Base-by-base conservation (phyloP, 192 early-diverging fungal species). In the Backusella sp. region DNA sequence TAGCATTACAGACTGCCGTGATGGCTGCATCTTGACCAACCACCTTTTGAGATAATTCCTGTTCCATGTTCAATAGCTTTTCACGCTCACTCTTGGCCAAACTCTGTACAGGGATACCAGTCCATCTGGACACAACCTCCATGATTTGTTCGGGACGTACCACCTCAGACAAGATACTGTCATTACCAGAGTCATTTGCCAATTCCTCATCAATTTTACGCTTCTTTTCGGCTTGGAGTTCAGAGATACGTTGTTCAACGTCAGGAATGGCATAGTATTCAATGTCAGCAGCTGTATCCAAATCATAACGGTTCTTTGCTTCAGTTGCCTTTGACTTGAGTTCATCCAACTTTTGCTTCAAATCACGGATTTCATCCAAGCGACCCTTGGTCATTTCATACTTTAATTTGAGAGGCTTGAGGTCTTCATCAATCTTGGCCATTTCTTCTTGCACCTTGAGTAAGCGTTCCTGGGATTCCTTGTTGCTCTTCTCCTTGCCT, bases 231-330 rank as follows among this genome's bases (percentile, higher is more conserved):
- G 84, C 81, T 76, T 93, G 91, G 6, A 99, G 86, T 75, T 87
- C 83, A 19, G 80, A 81, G 74, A 99, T 93, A 37, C 89, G 87
- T 72, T 92, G 88, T 74, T 94, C 87, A 7, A 94, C 83, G 37
- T 98, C 96, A 0, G 98, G 98, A 44, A 99, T 94, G 1, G 95
- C 97, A 75, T 94, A 94, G 85, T 94, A 98, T 74, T 94, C 90
- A 44, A 99, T 88, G 77, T 99, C 98, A 6, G 98, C 97, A 19
- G 97, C 96, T 73, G 90, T 87, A 36, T 89, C 89, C 37, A 98
- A 79, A 76, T 98, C 93, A 78, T 94, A 91, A 49, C 87, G 89
- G 26, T 94, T 88, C 77, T 93, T 90, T 4, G 98, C 98, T 39
- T 97, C 94, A 21, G 83, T 84, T 19, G 96, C 91, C 85, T 98